Evolutionary conservation across 768 basidiomycete species (phyloP).

Genomic region (Cystobasidium tubakii): DNA sequence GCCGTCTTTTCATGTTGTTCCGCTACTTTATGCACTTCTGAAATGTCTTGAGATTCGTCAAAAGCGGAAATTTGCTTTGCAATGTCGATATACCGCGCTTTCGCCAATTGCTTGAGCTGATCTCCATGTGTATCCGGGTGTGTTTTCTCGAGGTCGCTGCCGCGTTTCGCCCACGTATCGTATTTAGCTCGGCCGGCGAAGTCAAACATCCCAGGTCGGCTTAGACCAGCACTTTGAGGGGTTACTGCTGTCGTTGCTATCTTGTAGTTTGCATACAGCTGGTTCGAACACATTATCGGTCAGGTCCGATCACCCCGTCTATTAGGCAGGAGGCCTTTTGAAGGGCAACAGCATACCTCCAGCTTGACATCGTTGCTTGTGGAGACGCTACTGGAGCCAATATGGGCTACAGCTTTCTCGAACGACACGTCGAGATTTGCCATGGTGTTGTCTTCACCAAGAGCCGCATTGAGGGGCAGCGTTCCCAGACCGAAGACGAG

Average conservation of each 20-base stretch:
- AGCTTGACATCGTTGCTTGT: slow-evolving; percentile 33
- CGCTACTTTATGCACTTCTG: not conserved
- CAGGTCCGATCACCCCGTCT: not conserved
- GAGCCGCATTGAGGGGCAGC: not conserved
- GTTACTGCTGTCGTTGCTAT: slow-evolving; percentile 7
- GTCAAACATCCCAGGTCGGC: slow-evolving; percentile 28
- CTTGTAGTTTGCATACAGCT: slow-evolving; percentile 34
- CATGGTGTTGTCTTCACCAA: not conserved
- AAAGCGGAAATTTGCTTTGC: slow-evolving; percentile 4
- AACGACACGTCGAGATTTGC: slow-evolving; percentile 6
- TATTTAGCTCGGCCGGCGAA: slow-evolving; percentile 31
- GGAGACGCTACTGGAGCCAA: not conserved
- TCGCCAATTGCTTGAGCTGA: not conserved
- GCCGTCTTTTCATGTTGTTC: slow-evolving; percentile 9
- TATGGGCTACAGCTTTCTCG: slow-evolving; percentile 20
- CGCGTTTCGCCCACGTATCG: slow-evolving; percentile 15
- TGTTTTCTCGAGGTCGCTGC: not conserved
- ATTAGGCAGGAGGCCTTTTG: not conserved
- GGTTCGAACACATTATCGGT: not conserved
- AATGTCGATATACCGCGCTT: slow-evolving; percentile 12
- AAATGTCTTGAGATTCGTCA: not conserved
- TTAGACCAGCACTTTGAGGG: not conserved
- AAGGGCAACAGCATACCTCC: too few species aligned
- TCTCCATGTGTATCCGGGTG: not conserved
- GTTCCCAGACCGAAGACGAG: not conserved